These are phyloP conservation scores for Penicillium palitans DNA, from an alignment of 2,329 filamentous ascomycete genomes.

Conservation along the genomic window DNA sequence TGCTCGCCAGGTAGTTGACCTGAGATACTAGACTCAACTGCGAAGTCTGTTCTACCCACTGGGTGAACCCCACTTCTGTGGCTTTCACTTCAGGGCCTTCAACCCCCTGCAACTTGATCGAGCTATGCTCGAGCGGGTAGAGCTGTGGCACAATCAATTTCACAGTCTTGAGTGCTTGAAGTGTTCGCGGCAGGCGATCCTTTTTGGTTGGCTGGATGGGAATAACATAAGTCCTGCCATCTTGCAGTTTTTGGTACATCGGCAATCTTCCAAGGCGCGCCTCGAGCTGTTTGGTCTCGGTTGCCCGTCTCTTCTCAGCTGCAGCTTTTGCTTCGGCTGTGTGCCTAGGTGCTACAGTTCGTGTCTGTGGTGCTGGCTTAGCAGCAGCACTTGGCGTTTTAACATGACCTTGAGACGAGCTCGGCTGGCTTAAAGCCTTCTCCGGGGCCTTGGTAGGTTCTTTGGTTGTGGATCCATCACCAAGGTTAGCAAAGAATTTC, in stretches of 20 bases:
- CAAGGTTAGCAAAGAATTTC: conserved; percentile 64
- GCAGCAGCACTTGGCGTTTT: neutral
- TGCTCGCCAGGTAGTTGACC: conserved; percentile 72
- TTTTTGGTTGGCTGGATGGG: conserved; percentile 67
- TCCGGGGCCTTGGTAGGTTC: conserved; percentile 11
- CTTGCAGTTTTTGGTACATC: conserved; percentile 66
- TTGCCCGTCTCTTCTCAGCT: conserved; percentile 63
- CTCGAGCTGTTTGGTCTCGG: conserved; percentile 71
- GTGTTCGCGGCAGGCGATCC: conserved; percentile 58
- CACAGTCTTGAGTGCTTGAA: conserved; percentile 64
- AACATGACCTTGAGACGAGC: conserved; percentile 1
- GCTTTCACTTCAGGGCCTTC: conserved; percentile 60
- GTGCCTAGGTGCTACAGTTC: conserved; percentile 51
- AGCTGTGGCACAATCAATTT: conserved; percentile 68
- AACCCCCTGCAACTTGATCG: conserved; percentile 65
- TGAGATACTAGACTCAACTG: conserved; percentile 69
- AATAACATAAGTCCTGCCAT: conserved; percentile 69
- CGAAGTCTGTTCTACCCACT: conserved; percentile 57
- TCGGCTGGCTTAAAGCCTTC: neutral
- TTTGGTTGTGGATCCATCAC: conserved; percentile 36
- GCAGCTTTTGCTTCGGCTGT: conserved; percentile 60
- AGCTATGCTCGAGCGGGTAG: conserved; percentile 70
- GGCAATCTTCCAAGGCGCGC: conserved; percentile 69
- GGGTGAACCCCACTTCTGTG: conserved; percentile 65
- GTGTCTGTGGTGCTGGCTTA: conserved; percentile 3